Percentiles rank a stretch among this genome's conserved stretches.
Evolutionary conservation across 2,329 filamentous ascomycete genomes (phyloP).

Genomic region (Dactylellina haptotyla): DNA sequence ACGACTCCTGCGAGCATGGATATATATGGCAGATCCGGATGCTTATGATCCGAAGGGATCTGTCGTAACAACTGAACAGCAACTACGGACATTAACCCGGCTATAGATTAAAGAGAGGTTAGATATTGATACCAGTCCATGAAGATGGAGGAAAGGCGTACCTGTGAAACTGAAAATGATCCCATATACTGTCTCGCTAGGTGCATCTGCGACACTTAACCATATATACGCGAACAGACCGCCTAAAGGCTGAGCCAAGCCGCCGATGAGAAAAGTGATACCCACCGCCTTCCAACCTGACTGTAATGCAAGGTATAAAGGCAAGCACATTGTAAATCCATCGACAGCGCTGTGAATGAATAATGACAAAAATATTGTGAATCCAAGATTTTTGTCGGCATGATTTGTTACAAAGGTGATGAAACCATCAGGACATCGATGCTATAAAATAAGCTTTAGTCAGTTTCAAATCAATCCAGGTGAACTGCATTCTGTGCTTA

Average conservation of each 20-base stretch:
- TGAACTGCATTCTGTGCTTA: not conserved
- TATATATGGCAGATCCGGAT: constrained; percentile 48
- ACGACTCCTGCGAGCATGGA: constrained; percentile 43
- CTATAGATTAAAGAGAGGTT: constrained; percentile 58
- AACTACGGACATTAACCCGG: constrained; percentile 95
- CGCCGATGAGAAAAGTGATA: constrained; percentile 84
- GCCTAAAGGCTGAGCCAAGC: constrained; percentile 85
- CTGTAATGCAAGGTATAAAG: constrained; percentile 87
- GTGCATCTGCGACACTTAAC: constrained; percentile 72
- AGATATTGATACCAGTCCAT: not conserved
- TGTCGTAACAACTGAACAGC: constrained; percentile 89
- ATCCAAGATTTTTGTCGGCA: constrained; percentile 85
- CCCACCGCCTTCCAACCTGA: constrained; percentile 83
- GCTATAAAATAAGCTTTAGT: constrained; percentile 11
- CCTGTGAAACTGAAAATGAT: constrained; percentile 83
- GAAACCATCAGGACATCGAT: constrained; percentile 66
- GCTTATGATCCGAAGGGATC: constrained; percentile 67
- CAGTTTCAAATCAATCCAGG: not conserved
- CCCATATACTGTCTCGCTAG: constrained; percentile 74
- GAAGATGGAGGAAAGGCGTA: constrained; percentile 40
- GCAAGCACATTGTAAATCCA: constrained; percentile 92
- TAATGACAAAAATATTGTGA: constrained; percentile 92
- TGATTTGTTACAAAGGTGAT: constrained; percentile 98
- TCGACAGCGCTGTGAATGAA: constrained; percentile 99
- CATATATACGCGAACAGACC: constrained; percentile 84